These are phyloP conservation scores for Musa acuminata DNA, from an alignment of 176 grass and related monocot genomes.

Conservation along the genomic window DNA sequence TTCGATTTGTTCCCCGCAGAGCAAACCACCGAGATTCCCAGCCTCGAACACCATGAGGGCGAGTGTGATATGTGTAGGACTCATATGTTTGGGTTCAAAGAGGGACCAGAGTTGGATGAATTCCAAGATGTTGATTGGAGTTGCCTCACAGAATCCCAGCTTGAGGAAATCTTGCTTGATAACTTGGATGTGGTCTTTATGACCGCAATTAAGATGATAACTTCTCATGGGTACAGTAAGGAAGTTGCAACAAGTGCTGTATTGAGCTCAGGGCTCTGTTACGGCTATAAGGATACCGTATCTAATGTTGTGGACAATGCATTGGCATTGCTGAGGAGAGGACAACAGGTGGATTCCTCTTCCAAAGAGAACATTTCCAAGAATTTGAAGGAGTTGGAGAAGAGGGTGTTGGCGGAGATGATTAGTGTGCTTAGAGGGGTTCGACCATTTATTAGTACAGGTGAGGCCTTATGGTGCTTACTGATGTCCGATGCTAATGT, in stretches of 20 bases:
- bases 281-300: conserved; percentile 57
- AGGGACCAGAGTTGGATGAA: conserved; percentile 46
- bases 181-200: conserved; percentile 64
- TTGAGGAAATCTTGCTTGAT: conserved; percentile 78
- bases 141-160: conserved; percentile 49
- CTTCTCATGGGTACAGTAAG: conserved; percentile 64
- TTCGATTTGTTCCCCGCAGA: conserved; percentile 50
- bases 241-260: conserved; percentile 43
- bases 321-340: conserved; percentile 52
- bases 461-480: conserved; percentile 80
- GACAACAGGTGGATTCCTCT: conserved; percentile 39
- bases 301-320: conserved; percentile 42
- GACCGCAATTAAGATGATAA: conserved; percentile 52
- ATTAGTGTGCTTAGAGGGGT: conserved; percentile 50
- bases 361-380: conserved; percentile 39
- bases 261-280: conserved; percentile 37
- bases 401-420: conserved; percentile 52
- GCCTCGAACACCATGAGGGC: conserved; percentile 38
- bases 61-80: conserved; percentile 51
- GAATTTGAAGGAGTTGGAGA: conserved; percentile 62
- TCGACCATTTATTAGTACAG: conserved; percentile 67
- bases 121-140: conserved; percentile 64
- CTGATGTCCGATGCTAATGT: conserved; percentile 89
- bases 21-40: conserved; percentile 39
- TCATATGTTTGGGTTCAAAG: conserved; percentile 25